Base-by-base conservation (phyloP, 768 basidiomycete species). In the Suillus clintonianus region DNA sequence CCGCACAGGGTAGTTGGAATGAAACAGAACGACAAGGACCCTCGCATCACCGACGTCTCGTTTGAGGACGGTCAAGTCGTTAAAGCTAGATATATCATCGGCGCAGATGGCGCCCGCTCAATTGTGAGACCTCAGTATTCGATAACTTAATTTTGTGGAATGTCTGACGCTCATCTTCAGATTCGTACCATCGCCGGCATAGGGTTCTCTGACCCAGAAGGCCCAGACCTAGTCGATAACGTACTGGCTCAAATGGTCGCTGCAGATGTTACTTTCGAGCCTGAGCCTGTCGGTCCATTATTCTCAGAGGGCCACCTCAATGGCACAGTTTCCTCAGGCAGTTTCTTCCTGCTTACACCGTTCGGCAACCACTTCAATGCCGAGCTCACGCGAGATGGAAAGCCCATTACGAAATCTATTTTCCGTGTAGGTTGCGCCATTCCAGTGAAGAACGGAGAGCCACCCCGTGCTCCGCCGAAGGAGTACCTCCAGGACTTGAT, bases 21-120 rank as follows among this genome's bases (percentile, higher is more conserved):
- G 61, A 73, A 71, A 59, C 65, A 67, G 10, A 77, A 74, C 57
- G 61, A 65, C 13, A 65, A 66, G 17, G 71, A 79, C 34, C 6
- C 62, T 17, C 70, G 69, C 10, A 27, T 80, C 13, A 76, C 69
- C 9, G 76, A 82, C 11, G 83, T 82, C 15, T 67, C 70, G 0
- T 85, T 86, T 66, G 82, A 85, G 27, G 77, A 79, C 48, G 84
- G 85, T 4, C 76, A 76, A 41, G 67, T 75, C 15, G 76, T 86
- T 32, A 77, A 69, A 5, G 70, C 84, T 17, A 78, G 76, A 41
- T 85, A 83, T 68, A 79, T 85, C 4, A 68, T 86, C 39, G 85
- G 81, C 24, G 84, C 85, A 9, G 85, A 86, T 67, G 85, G 85
- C 6, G 72, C 82, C 4, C 77, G 70, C 59, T 86, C 85, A 1